phyloP scores from a whole-genome alignment of 2,329 filamentous ascomycete species.

The Rhynchosporium graminicola region DNA sequence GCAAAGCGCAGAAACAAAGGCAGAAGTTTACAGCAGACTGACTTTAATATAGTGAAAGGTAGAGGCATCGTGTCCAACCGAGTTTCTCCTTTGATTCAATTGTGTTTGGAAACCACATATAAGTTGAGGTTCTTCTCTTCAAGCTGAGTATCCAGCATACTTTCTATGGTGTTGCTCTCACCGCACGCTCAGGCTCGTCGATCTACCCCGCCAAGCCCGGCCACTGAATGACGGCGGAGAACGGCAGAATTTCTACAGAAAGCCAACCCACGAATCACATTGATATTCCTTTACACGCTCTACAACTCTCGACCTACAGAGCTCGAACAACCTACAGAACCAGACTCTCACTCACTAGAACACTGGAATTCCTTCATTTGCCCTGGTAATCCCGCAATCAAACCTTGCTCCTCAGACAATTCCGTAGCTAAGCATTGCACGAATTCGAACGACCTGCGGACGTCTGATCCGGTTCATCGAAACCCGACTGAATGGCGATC shows the following conservation, averaged over 20 bases:
- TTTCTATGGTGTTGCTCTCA: neutral
- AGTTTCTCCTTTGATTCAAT: neutral
- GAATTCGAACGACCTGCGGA: neutral
- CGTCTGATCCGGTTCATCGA: neutral
- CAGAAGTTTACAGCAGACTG: neutral
- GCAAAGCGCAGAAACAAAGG: conserved; percentile 2
- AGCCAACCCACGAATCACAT: conserved; percentile 11
- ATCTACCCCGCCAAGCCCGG: conserved; percentile 3
- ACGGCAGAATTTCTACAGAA: conserved; percentile 16
- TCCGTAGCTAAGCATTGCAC: neutral
- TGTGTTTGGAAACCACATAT: conserved; percentile 7
- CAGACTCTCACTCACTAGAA: neutral
- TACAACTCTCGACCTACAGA: conserved; percentile 15
- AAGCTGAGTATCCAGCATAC: neutral
- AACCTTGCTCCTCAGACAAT: neutral
- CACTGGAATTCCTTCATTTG: neutral
- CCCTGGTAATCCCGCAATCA: conserved; percentile 5
- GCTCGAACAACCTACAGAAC: conserved; percentile 13
- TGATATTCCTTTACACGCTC: conserved; percentile 11
- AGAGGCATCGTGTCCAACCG: neutral
- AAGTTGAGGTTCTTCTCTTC: neutral
- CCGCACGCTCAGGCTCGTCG: neutral
- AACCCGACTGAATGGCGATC: conserved; percentile 37
- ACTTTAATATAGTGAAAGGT: neutral
- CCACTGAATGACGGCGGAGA: neutral